Evolutionary conservation across 306 rosid species (phyloP), one percentile per base, ranked within the genome.

Genomic region (Prunus padus): DNA sequence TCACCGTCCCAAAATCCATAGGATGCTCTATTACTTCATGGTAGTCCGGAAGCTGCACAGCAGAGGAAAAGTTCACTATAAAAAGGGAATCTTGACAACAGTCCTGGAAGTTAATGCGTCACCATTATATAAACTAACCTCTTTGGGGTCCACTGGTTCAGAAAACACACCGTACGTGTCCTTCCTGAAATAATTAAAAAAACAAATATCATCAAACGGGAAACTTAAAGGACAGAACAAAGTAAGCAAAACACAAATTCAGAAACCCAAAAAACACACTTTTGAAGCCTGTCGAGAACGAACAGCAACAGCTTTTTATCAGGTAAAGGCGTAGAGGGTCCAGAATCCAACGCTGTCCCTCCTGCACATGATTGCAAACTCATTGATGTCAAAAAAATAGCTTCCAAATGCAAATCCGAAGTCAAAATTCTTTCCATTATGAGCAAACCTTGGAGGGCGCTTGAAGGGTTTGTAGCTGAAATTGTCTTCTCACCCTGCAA

Each of bases 261-360:
- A 61, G 55, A 66, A 76, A 80, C 71, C 72, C 22, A 40, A 55
- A 77, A 60, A 49, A 88, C 86, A 45, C 77, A 89, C 94, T 83
- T 87, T 78, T 89, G 94, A 76, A 89, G 79, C 89, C 94, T 83
- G 74, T 89, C 94, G 30, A 89, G 87, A 75, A 89, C 74, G 60
- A 89, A 87, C 45, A 85, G 79, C 66, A 89, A 76, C 83, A 89
- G 87, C 83, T 87, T 84, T 81, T 76, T 83, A 73, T 89, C 88
- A 0, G 94, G 94, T 55, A 89, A 82, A 87, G 86, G 82, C 59
- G 89, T 85, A 26, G 82, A 69, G 79, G 88, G 91, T 77, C 87
- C 94, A 67, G 79, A 80, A 57, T 87, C 91, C 83, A 80, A 73
- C 79, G 84, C 81, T 1, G 33, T 12, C 46, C 56, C 69, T 62